phyloP scores from a whole-genome alignment of 2,329 filamentous ascomycete genomes.

The Fusarium dimerum region DNA sequence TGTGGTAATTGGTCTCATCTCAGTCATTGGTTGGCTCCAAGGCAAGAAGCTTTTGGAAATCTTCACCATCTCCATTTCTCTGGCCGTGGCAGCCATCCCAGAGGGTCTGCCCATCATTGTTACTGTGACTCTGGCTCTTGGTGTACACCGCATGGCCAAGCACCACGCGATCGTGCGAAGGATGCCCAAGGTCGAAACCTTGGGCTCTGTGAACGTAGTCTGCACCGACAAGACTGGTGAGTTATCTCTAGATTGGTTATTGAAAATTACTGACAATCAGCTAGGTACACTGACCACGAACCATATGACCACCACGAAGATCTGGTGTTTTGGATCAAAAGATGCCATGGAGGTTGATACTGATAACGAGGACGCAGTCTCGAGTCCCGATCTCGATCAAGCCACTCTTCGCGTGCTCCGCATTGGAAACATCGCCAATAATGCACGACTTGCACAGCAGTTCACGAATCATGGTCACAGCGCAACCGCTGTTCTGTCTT shows the following conservation, averaged over 20 bases:
- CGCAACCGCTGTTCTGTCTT: conserved; percentile 76
- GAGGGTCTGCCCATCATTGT: conserved; percentile 98
- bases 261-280: conserved; percentile 15
- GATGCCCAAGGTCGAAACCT: conserved; percentile 94
- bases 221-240: conserved; percentile 95
- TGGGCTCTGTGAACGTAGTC: conserved; percentile 99
- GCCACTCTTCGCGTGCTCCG: conserved; percentile 80
- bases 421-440: conserved; percentile 96
- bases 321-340: conserved; percentile 86
- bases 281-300: conserved; percentile 89
- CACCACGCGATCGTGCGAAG: conserved; percentile 93
- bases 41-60: conserved; percentile 90
- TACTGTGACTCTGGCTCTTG: conserved; percentile 91
- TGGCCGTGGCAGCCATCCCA: conserved; percentile 94
- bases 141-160: conserved; percentile 94
- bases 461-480: conserved; percentile 71
- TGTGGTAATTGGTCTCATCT: conserved; percentile 89
- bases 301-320: conserved; percentile 95
- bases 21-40: conserved; percentile 84
- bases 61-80: conserved; percentile 95
- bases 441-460: conserved; percentile 76
- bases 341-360: conserved; percentile 54
- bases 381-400: conserved; percentile 59
- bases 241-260: conserved; percentile 4
- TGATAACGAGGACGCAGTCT: conserved; percentile 55